These are phyloP conservation scores for Datura wrightii DNA, from an alignment of 257 asterid species.

Conservation along the genomic window DNA sequence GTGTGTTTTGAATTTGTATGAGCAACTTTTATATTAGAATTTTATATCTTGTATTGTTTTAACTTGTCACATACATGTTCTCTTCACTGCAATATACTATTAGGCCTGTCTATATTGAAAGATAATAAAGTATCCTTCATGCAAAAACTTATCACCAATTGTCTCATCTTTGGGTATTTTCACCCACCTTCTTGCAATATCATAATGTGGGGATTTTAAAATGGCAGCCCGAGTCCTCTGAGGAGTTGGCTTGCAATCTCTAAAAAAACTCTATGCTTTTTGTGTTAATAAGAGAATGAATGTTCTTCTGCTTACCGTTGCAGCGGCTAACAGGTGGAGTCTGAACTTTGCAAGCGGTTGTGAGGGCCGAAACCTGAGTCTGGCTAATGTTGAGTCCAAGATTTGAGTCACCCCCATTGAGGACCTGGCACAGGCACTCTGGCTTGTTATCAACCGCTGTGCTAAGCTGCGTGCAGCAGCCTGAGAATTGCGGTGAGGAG, in stretches of 20 bases:
- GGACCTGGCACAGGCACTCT: constrained; percentile 71
- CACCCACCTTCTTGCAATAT: no score
- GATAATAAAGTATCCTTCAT: background rate
- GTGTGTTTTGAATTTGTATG: background rate
- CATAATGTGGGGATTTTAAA: no score
- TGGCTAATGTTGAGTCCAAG: constrained; percentile 49
- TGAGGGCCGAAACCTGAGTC: constrained; percentile 63
- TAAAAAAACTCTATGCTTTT: no score
- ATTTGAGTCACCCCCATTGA: constrained; percentile 62
- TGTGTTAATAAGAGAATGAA: background rate
- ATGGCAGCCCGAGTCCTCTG: no score
- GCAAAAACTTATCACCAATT: background rate
- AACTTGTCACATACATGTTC: no score
- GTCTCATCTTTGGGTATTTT: background rate
- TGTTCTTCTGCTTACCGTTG: constrained; percentile 47
- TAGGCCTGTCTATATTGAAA: background rate
- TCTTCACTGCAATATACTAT: no score
- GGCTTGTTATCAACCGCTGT: constrained; percentile 65
- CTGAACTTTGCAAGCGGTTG: constrained; percentile 66
- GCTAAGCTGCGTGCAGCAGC: constrained; percentile 77
- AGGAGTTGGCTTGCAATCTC: no score
- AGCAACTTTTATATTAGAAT: no score
- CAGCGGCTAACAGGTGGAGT: constrained; percentile 72
- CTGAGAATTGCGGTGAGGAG: constrained; percentile 57
- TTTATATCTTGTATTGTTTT: no score